phyloP scores from a whole-genome alignment of 2,329 filamentous ascomycete genomes.

The Helminthosporium solani region DNA sequence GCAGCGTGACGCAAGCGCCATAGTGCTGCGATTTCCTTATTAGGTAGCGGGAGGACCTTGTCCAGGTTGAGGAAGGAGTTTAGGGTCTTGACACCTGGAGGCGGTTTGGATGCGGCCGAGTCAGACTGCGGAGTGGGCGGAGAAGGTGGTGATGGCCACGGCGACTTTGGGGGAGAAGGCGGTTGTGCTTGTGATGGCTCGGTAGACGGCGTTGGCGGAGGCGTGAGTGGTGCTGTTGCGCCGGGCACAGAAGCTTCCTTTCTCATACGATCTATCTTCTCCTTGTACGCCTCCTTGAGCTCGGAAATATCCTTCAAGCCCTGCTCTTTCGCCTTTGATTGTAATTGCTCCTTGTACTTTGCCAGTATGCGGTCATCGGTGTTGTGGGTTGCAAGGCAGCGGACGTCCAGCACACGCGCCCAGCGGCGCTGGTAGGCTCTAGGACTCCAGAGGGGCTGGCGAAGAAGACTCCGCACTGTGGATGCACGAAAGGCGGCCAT shows the following conservation, averaged over 20 bases:
- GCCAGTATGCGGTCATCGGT: slow-evolving; percentile 69
- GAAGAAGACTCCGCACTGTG: slow-evolving; percentile 32
- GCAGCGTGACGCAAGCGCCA: slow-evolving; percentile 86
- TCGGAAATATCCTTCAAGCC: slow-evolving; percentile 70
- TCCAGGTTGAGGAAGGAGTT: slow-evolving; percentile 73
- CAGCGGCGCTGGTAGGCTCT: slow-evolving; percentile 67
- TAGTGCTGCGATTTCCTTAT: slow-evolving; percentile 79
- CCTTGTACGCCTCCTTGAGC: slow-evolving; percentile 79
- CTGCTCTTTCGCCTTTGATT: slow-evolving; percentile 73
- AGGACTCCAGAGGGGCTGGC: slow-evolving; percentile 31
- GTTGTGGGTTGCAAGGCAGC: slow-evolving; percentile 76
- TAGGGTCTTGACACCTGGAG: slow-evolving; percentile 62
- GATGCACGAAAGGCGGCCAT: slow-evolving; percentile 30
- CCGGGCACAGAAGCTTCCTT: slow-evolving; percentile 63
- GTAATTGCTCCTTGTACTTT: slow-evolving; percentile 84
- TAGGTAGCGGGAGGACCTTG: slow-evolving; percentile 71
- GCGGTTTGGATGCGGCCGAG: slow-evolving; percentile 22
- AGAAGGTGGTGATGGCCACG: slow-evolving; percentile 30
- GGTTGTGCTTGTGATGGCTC: slow-evolving; percentile 7
- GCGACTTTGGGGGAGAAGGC: slow-evolving; percentile 18
- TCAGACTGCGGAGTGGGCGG: slow-evolving; percentile 26
- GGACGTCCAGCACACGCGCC: slow-evolving; percentile 90
- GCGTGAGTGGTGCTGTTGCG: slow-evolving; percentile 48
- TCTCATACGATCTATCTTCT: slow-evolving; percentile 73
- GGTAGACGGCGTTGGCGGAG: slow-evolving; percentile 13